Percentiles rank a stretch among this genome's conserved stretches.
Conservation (phyloP, 305 asterid genomes). For the Petunia hybrid region DNA sequence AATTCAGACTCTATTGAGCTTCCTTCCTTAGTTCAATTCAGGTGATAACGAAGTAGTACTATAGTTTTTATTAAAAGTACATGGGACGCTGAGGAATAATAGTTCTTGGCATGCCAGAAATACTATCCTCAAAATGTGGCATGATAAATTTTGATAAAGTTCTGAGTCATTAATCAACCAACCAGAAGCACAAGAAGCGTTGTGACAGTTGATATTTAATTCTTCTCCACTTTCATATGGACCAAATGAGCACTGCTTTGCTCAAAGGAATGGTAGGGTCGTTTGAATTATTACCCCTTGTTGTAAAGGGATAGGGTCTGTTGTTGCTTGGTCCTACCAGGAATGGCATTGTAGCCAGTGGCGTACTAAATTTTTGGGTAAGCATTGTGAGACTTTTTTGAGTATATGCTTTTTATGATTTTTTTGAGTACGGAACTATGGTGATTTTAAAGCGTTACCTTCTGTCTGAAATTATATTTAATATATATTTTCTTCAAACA, state of each 20-base stretch:
- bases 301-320: slow-evolving; percentile 15
- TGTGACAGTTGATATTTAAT: slow-evolving; percentile 25
- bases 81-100: background rate
- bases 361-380: background rate
- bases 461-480: too few relatives aligned
- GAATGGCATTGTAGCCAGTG: background rate
- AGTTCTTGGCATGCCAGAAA: background rate
- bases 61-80: background rate
- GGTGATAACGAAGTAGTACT: background rate
- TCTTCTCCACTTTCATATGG: slow-evolving; percentile 26
- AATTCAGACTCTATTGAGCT: background rate
- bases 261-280: slow-evolving; percentile 18
- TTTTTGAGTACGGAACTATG: too few relatives aligned
- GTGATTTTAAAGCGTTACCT: too few relatives aligned
- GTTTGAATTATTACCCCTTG: slow-evolving; percentile 26
- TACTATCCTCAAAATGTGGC: slow-evolving; percentile 8
- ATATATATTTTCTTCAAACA: background rate
- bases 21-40: background rate
- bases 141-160: slow-evolving; percentile 12
- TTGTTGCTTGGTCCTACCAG: slow-evolving; percentile 24
- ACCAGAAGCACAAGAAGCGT: background rate
- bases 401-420: too few relatives aligned
- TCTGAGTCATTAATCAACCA: background rate
- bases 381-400: background rate
- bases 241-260: slow-evolving; percentile 24